Percentiles rank a stretch among this genome's conserved stretches.
Evolutionary conservation across 2,329 filamentous ascomycete genomes (phyloP).

Genomic region (Aspergillus novofumigatus): DNA sequence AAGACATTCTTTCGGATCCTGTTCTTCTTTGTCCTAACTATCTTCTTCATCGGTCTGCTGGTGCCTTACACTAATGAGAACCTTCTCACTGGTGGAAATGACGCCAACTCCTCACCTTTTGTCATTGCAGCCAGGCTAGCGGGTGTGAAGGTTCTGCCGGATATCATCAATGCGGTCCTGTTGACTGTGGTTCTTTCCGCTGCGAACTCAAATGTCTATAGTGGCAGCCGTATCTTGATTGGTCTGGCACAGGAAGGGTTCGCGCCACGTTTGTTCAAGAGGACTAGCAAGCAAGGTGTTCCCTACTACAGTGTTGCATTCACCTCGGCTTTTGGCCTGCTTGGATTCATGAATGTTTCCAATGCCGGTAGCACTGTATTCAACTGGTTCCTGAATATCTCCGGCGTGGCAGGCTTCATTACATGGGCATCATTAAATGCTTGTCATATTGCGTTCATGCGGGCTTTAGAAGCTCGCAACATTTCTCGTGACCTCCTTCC

Average conservation of each 20-base stretch:
- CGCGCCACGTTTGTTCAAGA: constrained; percentile 42
- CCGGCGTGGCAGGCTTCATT: constrained; percentile 34
- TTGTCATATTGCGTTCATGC: constrained; percentile 64
- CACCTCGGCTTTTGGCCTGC: constrained; percentile 53
- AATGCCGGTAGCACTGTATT: constrained; percentile 60
- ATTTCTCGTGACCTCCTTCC: constrained; percentile 57
- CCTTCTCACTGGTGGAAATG: constrained; percentile 45
- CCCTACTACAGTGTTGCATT: constrained; percentile 44
- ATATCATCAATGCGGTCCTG: constrained; percentile 41
- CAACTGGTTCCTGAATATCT: constrained; percentile 33
- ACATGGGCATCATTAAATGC: constrained; percentile 37
- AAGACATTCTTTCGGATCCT: constrained; percentile 74
- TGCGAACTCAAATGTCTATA: constrained; percentile 41
- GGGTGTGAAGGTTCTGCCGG: constrained; percentile 36
- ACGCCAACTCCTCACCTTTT: constrained; percentile 37
- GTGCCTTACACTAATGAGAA: constrained; percentile 58
- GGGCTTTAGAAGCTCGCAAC: constrained; percentile 53
- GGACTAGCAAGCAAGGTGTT: constrained; percentile 40
- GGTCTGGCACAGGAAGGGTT: constrained; percentile 53
- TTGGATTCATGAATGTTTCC: constrained; percentile 67
- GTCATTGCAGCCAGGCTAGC: constrained; percentile 42
- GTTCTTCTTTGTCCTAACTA: constrained; percentile 46
- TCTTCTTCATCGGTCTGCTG: constrained; percentile 66
- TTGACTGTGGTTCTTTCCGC: constrained; percentile 42
- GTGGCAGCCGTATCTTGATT: constrained; percentile 63